Evolutionary conservation across 164 flowering plant genomes (phyloP).

Genomic region (Amborella trichopoda): DNA sequence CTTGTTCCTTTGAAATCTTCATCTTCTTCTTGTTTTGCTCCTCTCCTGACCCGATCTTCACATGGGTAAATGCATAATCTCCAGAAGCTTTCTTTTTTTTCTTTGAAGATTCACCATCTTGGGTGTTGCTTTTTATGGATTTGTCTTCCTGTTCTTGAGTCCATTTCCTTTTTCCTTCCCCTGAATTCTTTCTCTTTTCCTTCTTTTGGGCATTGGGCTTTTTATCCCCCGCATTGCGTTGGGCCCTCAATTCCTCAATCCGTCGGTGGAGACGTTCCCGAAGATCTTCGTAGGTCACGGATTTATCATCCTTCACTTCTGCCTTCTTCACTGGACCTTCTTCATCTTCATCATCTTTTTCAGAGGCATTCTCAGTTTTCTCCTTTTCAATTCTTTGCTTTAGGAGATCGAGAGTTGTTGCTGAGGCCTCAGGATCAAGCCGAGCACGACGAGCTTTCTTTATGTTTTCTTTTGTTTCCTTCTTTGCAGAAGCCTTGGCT

Average conservation of each 20-base stretch:
- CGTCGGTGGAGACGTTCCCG: conserved; percentile 29
- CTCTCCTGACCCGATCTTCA: conserved; percentile 49
- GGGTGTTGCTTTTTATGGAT: background rate
- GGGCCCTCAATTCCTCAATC: conserved; percentile 40
- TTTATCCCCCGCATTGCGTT: conserved; percentile 18
- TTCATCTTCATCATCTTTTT: conserved; percentile 2
- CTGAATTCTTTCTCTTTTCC: conserved; percentile 10
- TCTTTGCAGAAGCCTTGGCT: conserved; percentile 49
- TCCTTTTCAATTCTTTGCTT: conserved; percentile 37
- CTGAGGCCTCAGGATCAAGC: conserved; percentile 63
- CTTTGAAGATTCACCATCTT: conserved; percentile 1
- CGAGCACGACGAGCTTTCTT: conserved; percentile 67
- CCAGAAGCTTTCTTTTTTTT: conserved; percentile 34
- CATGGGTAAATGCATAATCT: conserved; percentile 47
- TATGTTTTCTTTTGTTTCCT: conserved; percentile 49
- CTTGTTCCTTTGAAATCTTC: conserved; percentile 54
- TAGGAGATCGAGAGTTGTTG: conserved; percentile 55
- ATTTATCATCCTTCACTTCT: conserved; percentile 11
- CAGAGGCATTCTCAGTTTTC: conserved; percentile 8
- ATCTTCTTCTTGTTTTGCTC: conserved; percentile 38
- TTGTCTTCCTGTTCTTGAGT: background rate
- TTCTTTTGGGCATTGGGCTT: background rate
- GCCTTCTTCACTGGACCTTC: background rate
- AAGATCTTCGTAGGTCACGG: conserved; percentile 64
- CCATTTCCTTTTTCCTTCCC: conserved; percentile 14